These are phyloP conservation scores for Cryptococcus floricola DNA, from an alignment of 1,284 basidiomycete species.

Conservation along the genomic window DNA sequence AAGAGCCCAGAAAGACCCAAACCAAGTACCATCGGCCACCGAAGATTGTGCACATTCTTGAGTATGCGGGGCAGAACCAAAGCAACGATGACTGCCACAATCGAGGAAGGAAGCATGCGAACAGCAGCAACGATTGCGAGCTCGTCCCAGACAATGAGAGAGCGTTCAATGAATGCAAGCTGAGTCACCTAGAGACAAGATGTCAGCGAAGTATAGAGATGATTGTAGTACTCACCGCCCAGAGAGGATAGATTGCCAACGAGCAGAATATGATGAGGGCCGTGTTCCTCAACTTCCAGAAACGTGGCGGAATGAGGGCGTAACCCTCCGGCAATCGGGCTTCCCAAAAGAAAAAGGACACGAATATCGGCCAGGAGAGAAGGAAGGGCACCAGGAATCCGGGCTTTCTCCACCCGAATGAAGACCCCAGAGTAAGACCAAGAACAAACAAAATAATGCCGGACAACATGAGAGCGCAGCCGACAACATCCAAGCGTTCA, in stretches of 20 bases:
- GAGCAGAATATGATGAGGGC: constrained; percentile 28
- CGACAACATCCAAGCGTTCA: constrained; percentile 39
- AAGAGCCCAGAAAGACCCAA: background rate
- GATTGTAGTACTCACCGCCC: constrained; percentile 4
- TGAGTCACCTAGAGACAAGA: constrained; percentile 13
- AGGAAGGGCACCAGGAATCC: constrained; percentile 46
- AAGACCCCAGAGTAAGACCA: constrained; percentile 42
- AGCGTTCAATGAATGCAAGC: constrained; percentile 21
- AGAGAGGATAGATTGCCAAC: constrained; percentile 28
- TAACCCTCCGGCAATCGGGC: constrained; percentile 18
- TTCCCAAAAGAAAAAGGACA: constrained; percentile 41
- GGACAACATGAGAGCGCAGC: constrained; percentile 29
- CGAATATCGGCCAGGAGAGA: constrained; percentile 33
- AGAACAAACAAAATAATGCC: constrained; percentile 42
- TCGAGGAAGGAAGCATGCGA: constrained; percentile 23
- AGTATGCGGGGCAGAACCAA: constrained; percentile 20
- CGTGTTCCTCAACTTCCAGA: constrained; percentile 40
- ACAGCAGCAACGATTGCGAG: constrained; percentile 20
- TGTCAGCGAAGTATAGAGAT: background rate
- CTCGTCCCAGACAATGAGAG: constrained; percentile 14
- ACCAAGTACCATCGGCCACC: constrained; percentile 3
- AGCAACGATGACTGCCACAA: constrained; percentile 17
- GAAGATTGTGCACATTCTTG: constrained; percentile 8
- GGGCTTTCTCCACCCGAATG: constrained; percentile 38
- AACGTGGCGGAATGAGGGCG: constrained; percentile 31